phyloP scores from a whole-genome alignment of 1,139 yeast genomes.

The Saccharomyces hybrid region DNA sequence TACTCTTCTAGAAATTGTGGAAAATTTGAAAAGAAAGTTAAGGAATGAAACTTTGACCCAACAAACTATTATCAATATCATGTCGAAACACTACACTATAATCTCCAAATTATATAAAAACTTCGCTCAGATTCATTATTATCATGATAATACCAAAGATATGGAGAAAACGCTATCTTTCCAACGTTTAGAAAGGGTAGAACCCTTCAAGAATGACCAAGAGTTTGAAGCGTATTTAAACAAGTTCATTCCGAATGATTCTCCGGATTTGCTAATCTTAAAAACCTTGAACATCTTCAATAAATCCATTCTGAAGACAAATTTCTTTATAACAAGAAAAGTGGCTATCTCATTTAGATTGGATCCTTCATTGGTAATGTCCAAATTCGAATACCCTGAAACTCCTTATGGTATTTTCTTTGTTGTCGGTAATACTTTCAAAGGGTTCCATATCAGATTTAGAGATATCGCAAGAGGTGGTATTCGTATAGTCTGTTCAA shows the following conservation, averaged over 20 bases:
- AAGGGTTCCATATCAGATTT: constrained; percentile 96
- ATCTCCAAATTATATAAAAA: constrained; percentile 81
- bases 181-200: constrained; percentile 73
- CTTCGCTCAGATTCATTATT: constrained; percentile 87
- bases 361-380: constrained; percentile 71
- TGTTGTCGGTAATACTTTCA: constrained; percentile 91
- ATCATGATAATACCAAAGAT: constrained; percentile 41
- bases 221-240: constrained; percentile 65
- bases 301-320: constrained; percentile 82
- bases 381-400: constrained; percentile 80
- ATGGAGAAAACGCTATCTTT: constrained; percentile 80
- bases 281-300: constrained; percentile 79
- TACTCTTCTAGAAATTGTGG: constrained; percentile 66
- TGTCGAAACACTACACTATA: constrained; percentile 61
- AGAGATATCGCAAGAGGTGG: constrained; percentile 98
- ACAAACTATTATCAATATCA: constrained; percentile 70
- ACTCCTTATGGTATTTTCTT: constrained; percentile 92
- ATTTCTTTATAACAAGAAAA: constrained; percentile 88
- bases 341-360: constrained; percentile 92
- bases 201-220: constrained; percentile 65
- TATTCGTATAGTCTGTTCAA: constrained; percentile 86
- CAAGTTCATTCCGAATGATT: constrained; percentile 67
- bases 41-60: constrained; percentile 92
- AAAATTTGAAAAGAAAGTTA: constrained; percentile 76
- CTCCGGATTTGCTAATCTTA: constrained; percentile 70